phyloP scores from a whole-genome alignment of 768 basidiomycete species.

The Termitomyces bulborhizus region DNA sequence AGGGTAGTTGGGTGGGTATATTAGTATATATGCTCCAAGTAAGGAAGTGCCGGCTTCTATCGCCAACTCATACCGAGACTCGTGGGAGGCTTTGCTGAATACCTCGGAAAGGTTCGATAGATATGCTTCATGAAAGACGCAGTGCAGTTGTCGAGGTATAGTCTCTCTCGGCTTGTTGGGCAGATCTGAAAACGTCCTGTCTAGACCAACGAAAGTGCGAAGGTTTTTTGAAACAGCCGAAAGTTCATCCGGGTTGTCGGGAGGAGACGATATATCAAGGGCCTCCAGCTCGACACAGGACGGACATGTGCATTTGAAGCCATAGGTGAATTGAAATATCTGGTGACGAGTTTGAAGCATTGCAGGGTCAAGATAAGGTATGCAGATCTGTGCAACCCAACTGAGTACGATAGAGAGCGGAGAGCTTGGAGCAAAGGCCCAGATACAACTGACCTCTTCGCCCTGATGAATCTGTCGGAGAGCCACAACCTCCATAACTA shows the following conservation, averaged over 20 bases:
- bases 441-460: slow-evolving; percentile 52
- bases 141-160: slow-evolving; percentile 34
- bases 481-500: slow-evolving; percentile 60
- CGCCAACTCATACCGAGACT: slow-evolving; percentile 49
- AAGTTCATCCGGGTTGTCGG: slow-evolving; percentile 25
- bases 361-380: slow-evolving; percentile 78
- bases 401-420: not conserved
- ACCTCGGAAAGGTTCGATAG: slow-evolving; percentile 50
- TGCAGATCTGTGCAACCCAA: slow-evolving; percentile 43
- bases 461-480: slow-evolving; percentile 47
- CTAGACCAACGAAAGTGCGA: slow-evolving; percentile 31
- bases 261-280: slow-evolving; percentile 34
- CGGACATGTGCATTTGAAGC: slow-evolving; percentile 57
- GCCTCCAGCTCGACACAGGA: slow-evolving; percentile 45
- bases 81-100: slow-evolving; percentile 69
- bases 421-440: not conserved
- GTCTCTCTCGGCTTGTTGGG: slow-evolving; percentile 23
- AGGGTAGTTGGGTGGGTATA: slow-evolving; percentile 78
- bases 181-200: slow-evolving; percentile 18
- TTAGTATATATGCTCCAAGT: slow-evolving; percentile 57
- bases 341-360: slow-evolving; percentile 53
- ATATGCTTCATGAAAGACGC: slow-evolving; percentile 51
- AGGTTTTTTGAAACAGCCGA: slow-evolving; percentile 25
- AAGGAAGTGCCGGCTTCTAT: slow-evolving; percentile 49
- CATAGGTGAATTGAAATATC: slow-evolving; percentile 57